Evolutionary conservation across 495 filamentous ascomycete genomes (phyloP).

Genomic region (Neurospora sp.): DNA sequence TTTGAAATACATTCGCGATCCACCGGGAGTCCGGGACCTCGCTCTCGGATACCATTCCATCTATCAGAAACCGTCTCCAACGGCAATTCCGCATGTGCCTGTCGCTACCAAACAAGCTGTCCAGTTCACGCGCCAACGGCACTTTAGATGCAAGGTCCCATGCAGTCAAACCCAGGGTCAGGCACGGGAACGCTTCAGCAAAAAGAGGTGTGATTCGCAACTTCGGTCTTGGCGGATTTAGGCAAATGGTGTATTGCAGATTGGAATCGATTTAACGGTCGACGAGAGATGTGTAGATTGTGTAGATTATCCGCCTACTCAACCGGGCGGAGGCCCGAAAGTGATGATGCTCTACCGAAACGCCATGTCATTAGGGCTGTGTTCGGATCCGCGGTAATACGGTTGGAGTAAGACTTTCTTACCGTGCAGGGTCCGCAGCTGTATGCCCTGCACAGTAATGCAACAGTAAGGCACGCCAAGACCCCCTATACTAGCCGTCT

Average conservation of each 20-base stretch:
- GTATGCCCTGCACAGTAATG: too few relatives aligned
- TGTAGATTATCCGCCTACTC: background rate
- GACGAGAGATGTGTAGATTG: too few relatives aligned
- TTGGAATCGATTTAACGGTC: background rate
- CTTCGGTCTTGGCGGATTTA: background rate
- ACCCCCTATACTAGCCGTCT: too few relatives aligned
- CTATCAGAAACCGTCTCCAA: background rate
- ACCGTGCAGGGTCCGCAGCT: too few relatives aligned
- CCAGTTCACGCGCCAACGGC: too few relatives aligned
- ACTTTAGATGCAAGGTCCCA: too few relatives aligned
- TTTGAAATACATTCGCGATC: background rate
- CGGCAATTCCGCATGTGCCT: background rate
- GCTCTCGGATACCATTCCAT: background rate
- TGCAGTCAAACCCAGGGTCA: too few relatives aligned
- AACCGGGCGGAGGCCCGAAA: background rate
- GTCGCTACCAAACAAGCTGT: background rate
- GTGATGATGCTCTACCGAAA: background rate
- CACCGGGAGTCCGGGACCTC: background rate
- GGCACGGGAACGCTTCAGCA: too few relatives aligned
- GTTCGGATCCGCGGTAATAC: too few relatives aligned
- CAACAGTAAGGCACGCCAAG: too few relatives aligned
- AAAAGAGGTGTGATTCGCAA: background rate
- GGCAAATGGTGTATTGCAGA: background rate
- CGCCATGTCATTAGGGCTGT: background rate
- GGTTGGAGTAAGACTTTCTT: too few relatives aligned